Evolutionary conservation across 306 rosid genomes (phyloP), one percentile per base, ranked within the genome.

Genomic region (Luffa aegyptiaca): DNA sequence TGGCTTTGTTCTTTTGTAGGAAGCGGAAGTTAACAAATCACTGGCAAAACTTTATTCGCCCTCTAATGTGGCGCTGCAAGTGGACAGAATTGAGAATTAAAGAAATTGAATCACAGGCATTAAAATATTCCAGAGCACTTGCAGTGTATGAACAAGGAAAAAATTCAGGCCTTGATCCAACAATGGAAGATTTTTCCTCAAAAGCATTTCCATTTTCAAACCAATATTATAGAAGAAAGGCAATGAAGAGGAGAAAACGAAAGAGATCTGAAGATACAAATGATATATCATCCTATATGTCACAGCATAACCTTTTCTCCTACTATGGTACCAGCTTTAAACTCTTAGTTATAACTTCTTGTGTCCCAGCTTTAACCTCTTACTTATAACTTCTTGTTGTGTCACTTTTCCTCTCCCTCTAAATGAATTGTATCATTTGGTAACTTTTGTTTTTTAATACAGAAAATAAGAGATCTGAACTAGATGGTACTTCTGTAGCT

Each of bases 21-120:
- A 94, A 89, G 89, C 88, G 86, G 87, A 94, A 88, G 85, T 76
- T 92, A 88, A 91, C 98, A 12, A 89, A 89, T 86, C 96, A 91
- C 49, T 95, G 97, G 98, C 88, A 92, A 87, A 90, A 69, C 84
- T 92, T 81, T 69, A 86, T 95, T 80, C 89, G 88, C 26, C 98
- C 97, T 75, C 80, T 92, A 76, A 90, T 88, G 89, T 92, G 98
- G 98, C 91, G 95, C 52, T 93, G 92, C 86, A 91, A 88, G 86
- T 95, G 98, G 98, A 82, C 91, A 48, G 97, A 95, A 83, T 78
- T 95, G 74, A 90, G 86, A 87, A 86, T 95, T 51, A 92, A 86
- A 83, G 90, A 91, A 85, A 66, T 95, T 77, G 88, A 89, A 49
- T 88, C 91, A 33, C 97, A 87, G 76, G 84, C 86, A 44, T 62